These are phyloP conservation scores for Taphrina flavorubra DNA, from an alignment of 1,139 yeast species.

Conservation along the genomic window DNA sequence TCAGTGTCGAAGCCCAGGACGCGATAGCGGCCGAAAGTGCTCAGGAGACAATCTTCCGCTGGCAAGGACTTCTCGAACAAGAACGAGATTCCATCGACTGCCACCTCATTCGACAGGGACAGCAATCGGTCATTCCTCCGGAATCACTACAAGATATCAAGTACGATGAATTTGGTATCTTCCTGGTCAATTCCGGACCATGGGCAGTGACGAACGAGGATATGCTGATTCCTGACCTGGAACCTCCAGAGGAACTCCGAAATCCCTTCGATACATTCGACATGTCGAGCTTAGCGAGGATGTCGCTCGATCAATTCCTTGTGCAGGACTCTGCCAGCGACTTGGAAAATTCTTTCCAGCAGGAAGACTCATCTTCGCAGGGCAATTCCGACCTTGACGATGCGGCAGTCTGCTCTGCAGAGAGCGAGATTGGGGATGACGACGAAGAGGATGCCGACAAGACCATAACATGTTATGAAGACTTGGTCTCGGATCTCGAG, in stretches of 20 bases:
- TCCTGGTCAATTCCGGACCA: slow-evolving; percentile 13
- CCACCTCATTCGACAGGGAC: background rate
- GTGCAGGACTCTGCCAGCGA: background rate
- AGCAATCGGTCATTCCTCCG: background rate
- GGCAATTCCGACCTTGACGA: background rate
- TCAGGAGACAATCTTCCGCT: background rate
- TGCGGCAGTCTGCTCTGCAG: background rate
- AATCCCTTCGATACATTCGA: slow-evolving; percentile 7
- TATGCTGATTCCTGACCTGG: background rate
- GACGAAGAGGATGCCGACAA: slow-evolving; percentile 2
- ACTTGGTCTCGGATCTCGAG: background rate
- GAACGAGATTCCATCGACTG: slow-evolving; percentile 1
- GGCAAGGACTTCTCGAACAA: slow-evolving; percentile 8
- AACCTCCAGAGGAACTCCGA: background rate
- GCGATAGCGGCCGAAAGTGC: slow-evolving; percentile 1
- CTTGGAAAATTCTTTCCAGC: background rate
- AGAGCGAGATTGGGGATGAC: background rate
- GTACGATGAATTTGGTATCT: slow-evolving; percentile 6
- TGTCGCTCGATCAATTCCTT: background rate
- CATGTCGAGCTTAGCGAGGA: background rate
- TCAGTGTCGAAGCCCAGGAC: background rate
- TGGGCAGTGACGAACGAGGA: background rate
- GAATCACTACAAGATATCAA: background rate
- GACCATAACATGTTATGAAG: slow-evolving; percentile 13
- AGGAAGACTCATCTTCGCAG: background rate